phyloP scores from a whole-genome alignment of 2,329 filamentous ascomycete species.

The Niveomyces coronatus region DNA sequence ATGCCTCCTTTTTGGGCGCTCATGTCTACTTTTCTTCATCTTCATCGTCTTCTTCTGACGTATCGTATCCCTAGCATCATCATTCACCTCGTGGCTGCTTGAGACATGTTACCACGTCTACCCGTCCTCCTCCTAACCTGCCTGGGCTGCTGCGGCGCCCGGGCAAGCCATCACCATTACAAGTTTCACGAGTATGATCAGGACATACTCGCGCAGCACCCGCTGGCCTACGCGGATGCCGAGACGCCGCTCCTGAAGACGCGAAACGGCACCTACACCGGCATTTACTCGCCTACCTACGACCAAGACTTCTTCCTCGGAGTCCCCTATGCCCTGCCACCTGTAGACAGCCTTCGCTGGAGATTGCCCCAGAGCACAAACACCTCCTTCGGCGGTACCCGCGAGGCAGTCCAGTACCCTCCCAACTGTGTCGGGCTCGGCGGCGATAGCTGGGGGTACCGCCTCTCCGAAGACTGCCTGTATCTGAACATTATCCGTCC shows the following conservation, averaged over 20 bases:
- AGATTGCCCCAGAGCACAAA: neutral
- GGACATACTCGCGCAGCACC: neutral
- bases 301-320: conserved; percentile 39
- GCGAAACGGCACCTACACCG: conserved; percentile 23
- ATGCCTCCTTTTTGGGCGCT: too few species aligned
- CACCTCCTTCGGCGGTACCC: neutral
- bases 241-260: neutral
- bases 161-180: conserved; percentile 1
- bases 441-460: neutral
- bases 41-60: too few species aligned
- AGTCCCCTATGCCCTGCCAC: conserved; percentile 41
- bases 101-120: neutral
- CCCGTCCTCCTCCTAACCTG: neutral
- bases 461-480: neutral
- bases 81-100: too few species aligned
- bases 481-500: conserved; percentile 1
- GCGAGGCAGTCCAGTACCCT: neutral
- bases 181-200: neutral
- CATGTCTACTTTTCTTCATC: too few species aligned
- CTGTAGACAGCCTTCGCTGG: conserved; percentile 7
- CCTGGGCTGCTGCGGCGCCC: neutral
- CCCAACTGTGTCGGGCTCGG: neutral
- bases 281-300: conserved; percentile 20
- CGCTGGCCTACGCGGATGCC: neutral
- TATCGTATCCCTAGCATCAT: too few species aligned